Conservation (phyloP, 2,329 filamentous ascomycete genomes). For the Mycosphaerella sp. region DNA sequence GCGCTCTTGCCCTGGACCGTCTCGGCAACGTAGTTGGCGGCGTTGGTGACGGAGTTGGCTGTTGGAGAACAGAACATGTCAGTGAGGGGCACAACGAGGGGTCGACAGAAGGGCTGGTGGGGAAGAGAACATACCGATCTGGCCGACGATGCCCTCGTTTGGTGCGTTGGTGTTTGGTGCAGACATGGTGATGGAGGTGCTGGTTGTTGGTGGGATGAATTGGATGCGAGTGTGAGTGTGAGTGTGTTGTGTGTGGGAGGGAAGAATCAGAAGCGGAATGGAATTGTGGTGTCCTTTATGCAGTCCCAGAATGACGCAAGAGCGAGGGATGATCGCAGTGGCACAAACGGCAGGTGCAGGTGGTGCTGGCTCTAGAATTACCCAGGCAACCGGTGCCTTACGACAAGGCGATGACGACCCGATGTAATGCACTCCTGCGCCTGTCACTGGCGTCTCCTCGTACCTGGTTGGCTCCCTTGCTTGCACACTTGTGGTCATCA, state of each 20-base stretch:
- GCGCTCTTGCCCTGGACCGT: constrained; percentile 52
- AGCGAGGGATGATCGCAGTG: neutral
- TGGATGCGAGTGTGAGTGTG: neutral
- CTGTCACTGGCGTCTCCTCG: neutral
- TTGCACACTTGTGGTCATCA: too few species aligned
- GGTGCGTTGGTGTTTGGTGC: constrained; percentile 41
- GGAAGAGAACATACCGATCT: constrained; percentile 21
- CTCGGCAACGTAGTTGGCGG: constrained; percentile 64
- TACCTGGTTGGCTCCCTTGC: too few species aligned
- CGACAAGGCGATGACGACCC: neutral
- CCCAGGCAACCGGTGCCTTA: neutral
- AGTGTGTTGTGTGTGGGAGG: neutral
- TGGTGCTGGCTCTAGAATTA: neutral
- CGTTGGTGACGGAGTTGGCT: constrained; percentile 43
- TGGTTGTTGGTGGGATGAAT: constrained; percentile 11
- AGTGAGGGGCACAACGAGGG: neutral
- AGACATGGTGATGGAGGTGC: constrained; percentile 36
- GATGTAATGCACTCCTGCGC: too few species aligned
- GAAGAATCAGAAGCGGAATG: neutral
- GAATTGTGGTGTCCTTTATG: neutral
- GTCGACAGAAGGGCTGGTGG: neutral
- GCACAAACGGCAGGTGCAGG: too few species aligned
- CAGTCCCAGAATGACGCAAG: neutral
- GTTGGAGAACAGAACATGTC: neutral
- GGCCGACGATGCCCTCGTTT: constrained; percentile 41